A percentile compares a stretch with the other conserved stretches of the same genome.
These are phyloP conservation scores for Microthlaspi erraticum DNA, from an alignment of 345 rosid genomes.

Conservation along the genomic window DNA sequence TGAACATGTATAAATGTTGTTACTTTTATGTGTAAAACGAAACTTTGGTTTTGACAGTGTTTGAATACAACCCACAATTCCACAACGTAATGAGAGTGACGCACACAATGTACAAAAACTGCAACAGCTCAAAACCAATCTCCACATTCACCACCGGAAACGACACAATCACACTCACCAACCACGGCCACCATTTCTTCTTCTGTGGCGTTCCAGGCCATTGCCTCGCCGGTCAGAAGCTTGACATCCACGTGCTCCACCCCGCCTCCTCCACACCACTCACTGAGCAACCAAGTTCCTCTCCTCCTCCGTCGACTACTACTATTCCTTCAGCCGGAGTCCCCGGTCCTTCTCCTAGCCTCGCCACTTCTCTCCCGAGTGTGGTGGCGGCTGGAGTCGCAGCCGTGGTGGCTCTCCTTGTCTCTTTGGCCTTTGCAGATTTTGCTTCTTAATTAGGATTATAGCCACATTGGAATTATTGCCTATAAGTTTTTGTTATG, in stretches of 20 bases:
- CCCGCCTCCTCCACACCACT: constrained; percentile 50
- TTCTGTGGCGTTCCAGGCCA: constrained; percentile 95
- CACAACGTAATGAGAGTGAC: constrained; percentile 94
- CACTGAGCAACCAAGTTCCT: constrained; percentile 48
- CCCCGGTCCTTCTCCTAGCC: constrained; percentile 55
- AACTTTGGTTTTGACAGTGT: constrained; percentile 50
- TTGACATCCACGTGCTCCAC: constrained; percentile 76
- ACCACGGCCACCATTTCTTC: constrained; percentile 84
- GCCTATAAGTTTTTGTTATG: constrained; percentile 25
- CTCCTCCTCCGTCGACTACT: constrained; percentile 36
- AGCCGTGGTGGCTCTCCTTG: constrained; percentile 18
- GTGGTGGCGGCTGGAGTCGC: background rate
- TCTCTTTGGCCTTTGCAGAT: constrained; percentile 9
- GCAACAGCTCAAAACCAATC: constrained; percentile 83
- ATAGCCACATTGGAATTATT: background rate
- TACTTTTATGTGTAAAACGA: background rate
- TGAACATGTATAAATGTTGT: background rate
- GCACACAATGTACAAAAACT: constrained; percentile 72
- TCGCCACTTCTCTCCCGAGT: constrained; percentile 39
- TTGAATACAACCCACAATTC: constrained; percentile 77
- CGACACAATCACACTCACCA: constrained; percentile 75
- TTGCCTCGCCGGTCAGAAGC: constrained; percentile 86
- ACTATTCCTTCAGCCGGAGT: constrained; percentile 54
- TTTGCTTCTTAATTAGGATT: constrained; percentile 35
- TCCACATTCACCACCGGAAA: constrained; percentile 87